Conservation (phyloP, 2,329 filamentous ascomycete genomes). For the Pseudocercospora pini-densiflorae region DNA sequence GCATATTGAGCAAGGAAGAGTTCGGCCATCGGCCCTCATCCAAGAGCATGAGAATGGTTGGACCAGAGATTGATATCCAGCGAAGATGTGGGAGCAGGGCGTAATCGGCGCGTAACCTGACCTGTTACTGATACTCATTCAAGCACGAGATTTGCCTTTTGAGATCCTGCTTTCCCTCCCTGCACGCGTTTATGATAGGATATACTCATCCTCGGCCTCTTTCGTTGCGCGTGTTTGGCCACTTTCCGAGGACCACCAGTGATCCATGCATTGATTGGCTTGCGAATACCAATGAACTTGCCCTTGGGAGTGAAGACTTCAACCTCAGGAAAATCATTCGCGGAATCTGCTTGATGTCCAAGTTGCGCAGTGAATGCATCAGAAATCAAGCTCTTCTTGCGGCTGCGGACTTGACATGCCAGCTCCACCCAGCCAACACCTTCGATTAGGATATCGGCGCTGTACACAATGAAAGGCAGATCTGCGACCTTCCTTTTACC, state of each 20-base stretch:
- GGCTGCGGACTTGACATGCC: slow-evolving; percentile 72
- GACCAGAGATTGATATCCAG: slow-evolving; percentile 13
- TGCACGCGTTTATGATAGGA: slow-evolving; percentile 32
- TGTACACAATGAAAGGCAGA: slow-evolving; percentile 79
- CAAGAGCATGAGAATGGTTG: slow-evolving; percentile 22
- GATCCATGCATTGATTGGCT: slow-evolving; percentile 73
- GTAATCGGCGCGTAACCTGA: background rate
- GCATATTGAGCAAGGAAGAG: slow-evolving; percentile 34
- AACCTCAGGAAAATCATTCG: slow-evolving; percentile 62
- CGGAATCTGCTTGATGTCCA: slow-evolving; percentile 10
- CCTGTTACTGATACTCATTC: background rate
- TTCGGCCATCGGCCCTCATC: slow-evolving; percentile 22
- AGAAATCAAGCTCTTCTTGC: slow-evolving; percentile 25
- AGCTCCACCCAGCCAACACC: slow-evolving; percentile 94
- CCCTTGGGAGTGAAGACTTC: slow-evolving; percentile 87
- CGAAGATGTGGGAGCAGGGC: background rate
- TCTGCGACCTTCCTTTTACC: slow-evolving; percentile 67
- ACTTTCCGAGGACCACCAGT: slow-evolving; percentile 59
- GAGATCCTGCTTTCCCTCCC: slow-evolving; percentile 50
- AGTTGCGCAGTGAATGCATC: slow-evolving; percentile 32
- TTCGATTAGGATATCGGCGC: slow-evolving; percentile 85
- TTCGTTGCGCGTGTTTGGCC: slow-evolving; percentile 54
- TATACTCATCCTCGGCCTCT: slow-evolving; percentile 70
- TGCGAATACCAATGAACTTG: slow-evolving; percentile 70
- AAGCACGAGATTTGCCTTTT: background rate